These are phyloP conservation scores for Mytilinidion resinicola DNA, from an alignment of 495 filamentous ascomycete genomes.

Conservation along the genomic window DNA sequence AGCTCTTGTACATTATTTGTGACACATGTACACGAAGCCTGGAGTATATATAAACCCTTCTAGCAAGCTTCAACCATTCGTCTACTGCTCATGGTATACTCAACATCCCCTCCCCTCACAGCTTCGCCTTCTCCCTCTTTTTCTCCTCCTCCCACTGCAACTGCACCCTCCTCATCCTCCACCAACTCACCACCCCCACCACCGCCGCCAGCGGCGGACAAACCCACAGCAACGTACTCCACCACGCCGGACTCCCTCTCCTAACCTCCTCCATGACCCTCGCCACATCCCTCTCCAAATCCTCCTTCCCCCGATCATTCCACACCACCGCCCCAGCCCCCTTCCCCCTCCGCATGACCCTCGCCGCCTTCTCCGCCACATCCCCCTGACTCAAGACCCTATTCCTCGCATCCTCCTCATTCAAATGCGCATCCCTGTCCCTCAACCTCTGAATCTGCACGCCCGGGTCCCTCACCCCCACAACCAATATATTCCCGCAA, in stretches of 20 bases:
- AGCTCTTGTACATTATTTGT: too few relatives aligned
- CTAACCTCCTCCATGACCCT: constrained; percentile 56
- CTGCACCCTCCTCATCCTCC: constrained; percentile 59
- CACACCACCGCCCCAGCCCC: constrained; percentile 68
- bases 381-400: constrained; percentile 78
- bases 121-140: constrained; percentile 59
- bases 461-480: constrained; percentile 65
- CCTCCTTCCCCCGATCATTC: constrained; percentile 72
- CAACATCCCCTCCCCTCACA: constrained; percentile 33
- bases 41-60: too few relatives aligned
- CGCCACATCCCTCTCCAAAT: constrained; percentile 58
- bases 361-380: constrained; percentile 69
- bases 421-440: constrained; percentile 65
- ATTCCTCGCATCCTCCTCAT: constrained; percentile 70
- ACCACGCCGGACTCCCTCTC: constrained; percentile 65
- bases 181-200: constrained; percentile 59
- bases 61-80: too few relatives aligned
- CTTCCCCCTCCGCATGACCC: constrained; percentile 57
- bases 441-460: constrained; percentile 74
- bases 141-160: constrained; percentile 62
- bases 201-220: constrained; percentile 64
- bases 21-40: too few relatives aligned
- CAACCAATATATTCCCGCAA: constrained; percentile 77
- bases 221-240: constrained; percentile 66
- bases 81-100: too few relatives aligned